Evolutionary conservation across 768 basidiomycete genomes (phyloP).

Genomic region (Suillus occidentalis): DNA sequence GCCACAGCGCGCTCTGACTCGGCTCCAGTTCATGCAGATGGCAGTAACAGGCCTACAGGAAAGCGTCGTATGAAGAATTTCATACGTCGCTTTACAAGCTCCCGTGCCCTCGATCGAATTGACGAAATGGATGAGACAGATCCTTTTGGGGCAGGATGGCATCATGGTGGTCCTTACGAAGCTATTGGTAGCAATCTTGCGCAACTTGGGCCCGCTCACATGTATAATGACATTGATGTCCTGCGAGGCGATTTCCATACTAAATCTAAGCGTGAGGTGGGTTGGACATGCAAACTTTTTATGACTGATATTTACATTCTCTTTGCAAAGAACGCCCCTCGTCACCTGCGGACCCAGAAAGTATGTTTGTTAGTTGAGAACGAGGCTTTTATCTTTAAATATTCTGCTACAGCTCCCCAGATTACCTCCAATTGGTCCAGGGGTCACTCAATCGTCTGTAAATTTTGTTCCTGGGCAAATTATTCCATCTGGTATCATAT

Average conservation of each 20-base stretch:
- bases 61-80: slow-evolving; percentile 27
- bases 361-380: slow-evolving; percentile 18
- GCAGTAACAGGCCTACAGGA: slow-evolving; percentile 11
- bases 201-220: slow-evolving; percentile 13
- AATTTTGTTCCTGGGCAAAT: slow-evolving; percentile 58
- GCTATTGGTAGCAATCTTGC: slow-evolving; percentile 39
- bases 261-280: slow-evolving; percentile 21
- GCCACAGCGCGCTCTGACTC: slow-evolving; percentile 1
- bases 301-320: slow-evolving; percentile 10
- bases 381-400: slow-evolving; percentile 11
- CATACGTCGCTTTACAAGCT: slow-evolving; percentile 26
- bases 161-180: slow-evolving; percentile 79
- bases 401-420: slow-evolving; percentile 13
- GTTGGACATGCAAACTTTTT: slow-evolving; percentile 13
- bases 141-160: slow-evolving; percentile 61
- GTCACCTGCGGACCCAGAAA: slow-evolving; percentile 15
- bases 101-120: slow-evolving; percentile 57
- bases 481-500: slow-evolving; percentile 29
- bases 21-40: slow-evolving; percentile 2
- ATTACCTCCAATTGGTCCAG: background rate
- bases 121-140: slow-evolving; percentile 79
- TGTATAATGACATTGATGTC: slow-evolving; percentile 3
- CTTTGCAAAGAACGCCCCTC: slow-evolving; percentile 16
- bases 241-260: slow-evolving; percentile 5
- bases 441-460: slow-evolving; percentile 40